Evolutionary conservation across 2,329 filamentous ascomycete genomes (phyloP), one percentile per base, ranked within the genome.

Genomic region (Fusarium subglutinans): DNA sequence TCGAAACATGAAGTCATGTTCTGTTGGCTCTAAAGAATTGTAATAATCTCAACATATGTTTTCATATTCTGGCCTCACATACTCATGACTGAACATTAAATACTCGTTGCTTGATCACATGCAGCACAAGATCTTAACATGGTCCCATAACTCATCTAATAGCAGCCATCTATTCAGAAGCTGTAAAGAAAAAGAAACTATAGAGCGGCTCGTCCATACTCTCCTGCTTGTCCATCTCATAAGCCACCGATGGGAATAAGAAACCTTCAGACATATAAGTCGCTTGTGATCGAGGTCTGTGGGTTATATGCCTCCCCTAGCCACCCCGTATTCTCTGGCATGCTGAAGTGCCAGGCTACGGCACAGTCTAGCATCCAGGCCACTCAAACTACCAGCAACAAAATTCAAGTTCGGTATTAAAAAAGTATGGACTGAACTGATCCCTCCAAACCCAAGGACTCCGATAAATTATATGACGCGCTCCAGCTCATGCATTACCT

Each of bases 401-500:
- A 77, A 78, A 77, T 74, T 79, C 77, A 79, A 79, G 72, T 78
- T 79, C 78, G 75, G 79, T 80, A 78, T 78, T 78, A 81, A 80
- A 80, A 82, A 82, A 81, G 78, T 80, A 79, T 82, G 78, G 79
- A 74, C 72, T 75, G 72, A 75, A 81, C 80, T 80, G 76, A 78
- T 81, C 78, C 80, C 76, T 80, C 80, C 79, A 81, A 82, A 82
- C 76, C 77, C 82, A 82, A 82, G 76, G 81, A 83, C 82, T 83
- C 82, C 82, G 78, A 80, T 78, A 81, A 83, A 82, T 70, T 80
- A 81, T 81, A 82, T 78, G 78, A 79, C 74, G 74, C 75, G 71
- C 76, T 74, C 73, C 66, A 72, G 70, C 78, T 77, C 75, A 74
- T 76, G 66, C 77, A 78, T 75, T 74, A 76, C 77, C 69, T 62